Conservation (phyloP, 176 grass and related monocot genomes). For the Paspalum vaginatum region DNA sequence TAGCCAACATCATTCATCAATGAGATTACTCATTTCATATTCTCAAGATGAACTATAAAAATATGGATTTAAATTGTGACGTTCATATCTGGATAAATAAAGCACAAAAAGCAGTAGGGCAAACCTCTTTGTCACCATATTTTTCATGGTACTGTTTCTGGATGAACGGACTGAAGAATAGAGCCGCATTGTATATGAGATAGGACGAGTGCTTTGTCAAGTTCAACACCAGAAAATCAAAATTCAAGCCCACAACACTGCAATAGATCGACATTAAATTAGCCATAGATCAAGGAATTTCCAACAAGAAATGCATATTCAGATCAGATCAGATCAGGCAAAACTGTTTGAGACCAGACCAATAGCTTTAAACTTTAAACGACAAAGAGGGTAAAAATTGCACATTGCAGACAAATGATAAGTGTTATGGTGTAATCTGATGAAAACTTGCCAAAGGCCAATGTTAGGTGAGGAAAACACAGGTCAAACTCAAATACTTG, state of each 20-base stretch:
- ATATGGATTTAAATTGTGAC: neutral
- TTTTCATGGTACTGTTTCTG: conserved; percentile 90
- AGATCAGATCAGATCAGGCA: neutral
- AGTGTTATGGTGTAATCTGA: neutral
- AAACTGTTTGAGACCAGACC: neutral
- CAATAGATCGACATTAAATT: conserved; percentile 42
- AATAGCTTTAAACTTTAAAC: conserved; percentile 16
- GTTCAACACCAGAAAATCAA: conserved; percentile 90
- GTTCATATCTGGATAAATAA: neutral
- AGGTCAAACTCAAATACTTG: neutral
- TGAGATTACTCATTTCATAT: conserved; percentile 17
- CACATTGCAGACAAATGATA: neutral
- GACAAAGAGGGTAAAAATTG: neutral
- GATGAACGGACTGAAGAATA: conserved; percentile 79
- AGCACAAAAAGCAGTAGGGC: conserved; percentile 3
- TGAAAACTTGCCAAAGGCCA: neutral
- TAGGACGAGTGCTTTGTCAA: conserved; percentile 98
- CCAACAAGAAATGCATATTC: neutral
- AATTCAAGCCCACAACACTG: conserved; percentile 93
- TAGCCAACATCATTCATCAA: neutral
- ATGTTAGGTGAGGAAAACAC: neutral
- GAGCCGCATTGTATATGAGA: conserved; percentile 81
- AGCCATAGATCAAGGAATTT: conserved; percentile 23
- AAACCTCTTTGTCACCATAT: conserved; percentile 78
- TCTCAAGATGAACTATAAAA: conserved; percentile 8